Conservation (phyloP, 768 basidiomycete genomes). For the Amanita exitialis region DNA sequence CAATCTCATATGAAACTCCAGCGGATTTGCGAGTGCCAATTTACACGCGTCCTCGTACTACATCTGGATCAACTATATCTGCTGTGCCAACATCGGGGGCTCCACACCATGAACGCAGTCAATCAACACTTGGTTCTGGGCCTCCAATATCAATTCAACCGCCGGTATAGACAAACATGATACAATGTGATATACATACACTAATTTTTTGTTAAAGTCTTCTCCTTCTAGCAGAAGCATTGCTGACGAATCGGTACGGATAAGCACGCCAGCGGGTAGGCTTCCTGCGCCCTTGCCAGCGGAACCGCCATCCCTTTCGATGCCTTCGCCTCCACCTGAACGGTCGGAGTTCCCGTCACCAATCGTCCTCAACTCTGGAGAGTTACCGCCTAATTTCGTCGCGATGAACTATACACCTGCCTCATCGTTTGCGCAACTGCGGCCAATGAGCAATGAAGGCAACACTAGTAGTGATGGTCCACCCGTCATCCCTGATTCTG, state of each 20-base stretch:
- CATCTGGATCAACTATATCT: conserved; percentile 5
- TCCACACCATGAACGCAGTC: neutral
- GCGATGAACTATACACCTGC: conserved; percentile 1
- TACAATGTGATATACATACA: neutral
- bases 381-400: conserved; percentile 4
- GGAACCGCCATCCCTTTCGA: conserved; percentile 2
- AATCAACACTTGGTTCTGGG: conserved; percentile 1
- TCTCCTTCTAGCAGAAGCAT: neutral
- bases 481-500: conserved; percentile 5
- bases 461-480: conserved; percentile 3
- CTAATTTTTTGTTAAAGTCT: neutral
- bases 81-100: neutral
- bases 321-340: conserved; percentile 1
- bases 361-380: neutral
- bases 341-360: neutral
- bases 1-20: neutral
- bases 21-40: neutral
- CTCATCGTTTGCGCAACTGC: neutral
- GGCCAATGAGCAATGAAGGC: neutral
- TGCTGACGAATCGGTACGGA: neutral
- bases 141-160: neutral
- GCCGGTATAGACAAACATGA: neutral
- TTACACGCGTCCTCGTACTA: conserved; percentile 6
- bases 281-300: conserved; percentile 2
- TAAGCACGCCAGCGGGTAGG: neutral